Base-by-base conservation (phyloP, 208 protist genomes). In the Leishmania guyanensis region DNA sequence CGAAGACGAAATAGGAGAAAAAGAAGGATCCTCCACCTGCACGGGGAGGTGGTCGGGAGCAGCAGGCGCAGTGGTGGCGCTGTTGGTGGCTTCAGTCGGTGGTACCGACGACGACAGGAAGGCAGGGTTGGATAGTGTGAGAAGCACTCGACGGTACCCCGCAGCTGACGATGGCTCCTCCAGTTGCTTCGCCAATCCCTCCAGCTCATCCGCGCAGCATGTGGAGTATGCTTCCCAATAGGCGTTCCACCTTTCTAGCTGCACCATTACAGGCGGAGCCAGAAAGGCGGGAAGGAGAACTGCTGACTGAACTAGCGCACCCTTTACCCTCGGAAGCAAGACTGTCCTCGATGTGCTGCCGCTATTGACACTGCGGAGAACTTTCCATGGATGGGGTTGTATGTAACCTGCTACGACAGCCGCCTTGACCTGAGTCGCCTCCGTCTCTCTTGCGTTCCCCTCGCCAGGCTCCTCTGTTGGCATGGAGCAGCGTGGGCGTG, bases 161-260 rank as follows among this genome's bases (percentile, higher is more conserved):
- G 58, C 39, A 22, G 64, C 48, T 2, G 74, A 46, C 22, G 76
- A 29, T 46, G 65, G 53, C n/a, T 26, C 68, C 43, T 54, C 60
- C 53, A 84, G 68, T 53, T 75, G 72, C 80, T 66, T 70, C 5
- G 80, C 77, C 33, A 88, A 70, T 0, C 54, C 50, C 48, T 84
- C 84, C 65, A 88, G 46, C 56, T 71, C 73, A 20, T 84, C 84
- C 6, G 75, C 80, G 51, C 77, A 88, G 68, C 74, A 79, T 14
- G 43, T 58, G 12, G 84, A 84, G 62, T 75, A 88, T 3, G 66
- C 77, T 17, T 84, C 82, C 93, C 93, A 96, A 84, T 94, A 96
- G 3, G 77, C 16, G 70, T 96, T 93, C 93, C 93, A 96, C 75
- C 83, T 22, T 48, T 89, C 62, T n/a, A 85, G 80, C 71, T 84